Evolutionary conservation across 306 rosid species (phyloP).

Genomic region (Cucurbita pepo): DNA sequence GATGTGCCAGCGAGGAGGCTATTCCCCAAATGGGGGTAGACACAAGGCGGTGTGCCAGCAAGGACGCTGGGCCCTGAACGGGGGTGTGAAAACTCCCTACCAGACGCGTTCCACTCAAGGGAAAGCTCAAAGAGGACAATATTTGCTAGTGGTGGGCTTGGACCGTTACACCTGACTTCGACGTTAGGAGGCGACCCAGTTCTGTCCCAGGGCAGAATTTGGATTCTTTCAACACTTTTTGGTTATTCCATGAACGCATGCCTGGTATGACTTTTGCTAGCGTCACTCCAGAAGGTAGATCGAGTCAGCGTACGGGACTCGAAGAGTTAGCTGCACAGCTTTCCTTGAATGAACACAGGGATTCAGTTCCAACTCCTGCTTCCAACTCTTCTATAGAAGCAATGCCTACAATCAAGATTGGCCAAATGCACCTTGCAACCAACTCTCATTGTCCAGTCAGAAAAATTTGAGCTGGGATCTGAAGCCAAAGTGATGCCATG

Average conservation of each 20-base stretch:
- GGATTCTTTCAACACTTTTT: slow-evolving; percentile 15
- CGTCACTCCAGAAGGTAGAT: slow-evolving; percentile 31
- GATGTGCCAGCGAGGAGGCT: too few species aligned
- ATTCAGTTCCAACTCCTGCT: slow-evolving; percentile 48
- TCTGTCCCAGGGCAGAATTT: not conserved
- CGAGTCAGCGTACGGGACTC: slow-evolving; percentile 36
- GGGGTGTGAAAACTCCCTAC: too few species aligned
- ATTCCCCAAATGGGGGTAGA: too few species aligned
- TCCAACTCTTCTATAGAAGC: slow-evolving; percentile 48
- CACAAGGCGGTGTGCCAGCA: too few species aligned
- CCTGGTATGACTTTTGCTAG: slow-evolving; percentile 24
- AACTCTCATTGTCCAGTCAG: slow-evolving; percentile 71
- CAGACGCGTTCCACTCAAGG: too few species aligned
- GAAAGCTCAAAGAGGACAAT: too few species aligned
- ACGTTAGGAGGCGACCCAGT: slow-evolving; percentile 18
- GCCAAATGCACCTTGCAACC: slow-evolving; percentile 33
- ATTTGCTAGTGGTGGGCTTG: too few species aligned
- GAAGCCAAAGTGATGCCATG: slow-evolving; percentile 79
- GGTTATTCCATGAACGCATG: slow-evolving; percentile 37
- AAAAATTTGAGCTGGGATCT: slow-evolving; percentile 47
- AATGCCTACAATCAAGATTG: slow-evolving; percentile 55
- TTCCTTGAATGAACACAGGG: slow-evolving; percentile 37
- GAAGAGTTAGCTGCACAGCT: slow-evolving; percentile 52
- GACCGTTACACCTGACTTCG: slow-evolving; percentile 17
- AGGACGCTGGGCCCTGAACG: too few species aligned